Percentiles rank a stretch among this genome's conserved stretches.
These are phyloP conservation scores for Mortierella alpina DNA, from an alignment of 192 early-diverging fungal species.

Conservation along the genomic window DNA sequence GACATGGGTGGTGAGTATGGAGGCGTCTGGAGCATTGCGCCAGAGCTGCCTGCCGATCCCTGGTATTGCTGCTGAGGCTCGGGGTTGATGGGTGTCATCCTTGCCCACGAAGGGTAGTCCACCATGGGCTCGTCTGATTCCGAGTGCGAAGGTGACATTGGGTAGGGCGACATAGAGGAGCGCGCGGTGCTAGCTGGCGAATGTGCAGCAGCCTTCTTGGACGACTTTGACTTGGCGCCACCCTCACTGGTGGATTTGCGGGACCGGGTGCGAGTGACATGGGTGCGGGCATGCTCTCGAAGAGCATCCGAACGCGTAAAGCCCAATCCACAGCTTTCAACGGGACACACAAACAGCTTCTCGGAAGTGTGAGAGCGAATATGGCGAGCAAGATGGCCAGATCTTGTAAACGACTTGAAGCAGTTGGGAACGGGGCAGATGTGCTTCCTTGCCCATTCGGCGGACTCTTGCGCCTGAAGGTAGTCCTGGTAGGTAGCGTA, in stretches of 20 bases:
- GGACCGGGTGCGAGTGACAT: conserved; percentile 56
- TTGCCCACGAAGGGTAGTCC: conserved; percentile 45
- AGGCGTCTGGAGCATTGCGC: conserved; percentile 31
- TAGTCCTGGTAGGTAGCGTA: conserved; percentile 53
- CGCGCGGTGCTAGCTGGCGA: conserved; percentile 35
- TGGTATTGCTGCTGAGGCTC: conserved; percentile 13
- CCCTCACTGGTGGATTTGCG: conserved; percentile 28
- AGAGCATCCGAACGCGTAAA: conserved; percentile 85
- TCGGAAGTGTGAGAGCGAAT: conserved; percentile 51
- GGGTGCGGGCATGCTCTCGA: conserved; percentile 78
- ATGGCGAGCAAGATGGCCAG: conserved; percentile 53
- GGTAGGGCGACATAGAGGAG: conserved; percentile 48
- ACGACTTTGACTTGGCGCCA: not conserved
- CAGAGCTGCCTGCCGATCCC: conserved; percentile 7
- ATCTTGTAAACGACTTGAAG: conserved; percentile 54
- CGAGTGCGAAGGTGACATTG: conserved; percentile 47
- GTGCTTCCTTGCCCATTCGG: conserved; percentile 52
- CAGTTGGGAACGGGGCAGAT: conserved; percentile 55
- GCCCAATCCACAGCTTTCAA: conserved; percentile 69
- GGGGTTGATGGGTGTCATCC: conserved; percentile 45
- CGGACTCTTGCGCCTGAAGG: conserved; percentile 43
- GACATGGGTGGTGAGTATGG: conserved; percentile 52
- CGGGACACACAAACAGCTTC: conserved; percentile 51
- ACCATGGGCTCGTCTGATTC: conserved; percentile 43
- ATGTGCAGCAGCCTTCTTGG: conserved; percentile 3